phyloP scores from a whole-genome alignment of 2,329 filamentous ascomycete genomes.

The Microdochium trichocladiopsis region DNA sequence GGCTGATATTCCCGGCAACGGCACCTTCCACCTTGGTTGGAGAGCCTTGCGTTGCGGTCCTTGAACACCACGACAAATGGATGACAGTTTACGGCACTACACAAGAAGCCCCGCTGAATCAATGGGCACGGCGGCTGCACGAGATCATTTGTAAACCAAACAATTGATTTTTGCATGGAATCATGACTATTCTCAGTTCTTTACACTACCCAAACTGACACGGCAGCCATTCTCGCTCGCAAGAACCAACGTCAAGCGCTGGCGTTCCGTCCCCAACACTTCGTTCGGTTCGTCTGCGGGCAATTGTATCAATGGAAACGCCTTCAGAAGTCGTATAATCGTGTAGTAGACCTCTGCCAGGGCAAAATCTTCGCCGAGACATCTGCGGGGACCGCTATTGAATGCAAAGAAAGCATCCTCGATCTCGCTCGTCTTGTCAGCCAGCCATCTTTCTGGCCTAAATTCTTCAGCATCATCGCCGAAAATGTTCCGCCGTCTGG shows the following conservation, averaged over 20 bases:
- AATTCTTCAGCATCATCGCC: constrained; percentile 2
- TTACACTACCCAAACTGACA: neutral
- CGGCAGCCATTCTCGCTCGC: neutral
- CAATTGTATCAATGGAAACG: neutral
- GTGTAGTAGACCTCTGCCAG: constrained; percentile 1
- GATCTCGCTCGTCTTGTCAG: neutral
- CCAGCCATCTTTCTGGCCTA: constrained; percentile 3
- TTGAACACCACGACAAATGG: too few relatives aligned
- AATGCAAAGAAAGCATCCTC: constrained; percentile 2
- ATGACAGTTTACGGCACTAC: too few relatives aligned
- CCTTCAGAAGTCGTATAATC: neutral
- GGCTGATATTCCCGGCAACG: too few relatives aligned
- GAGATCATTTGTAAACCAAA: too few relatives aligned
- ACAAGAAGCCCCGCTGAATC: too few relatives aligned
- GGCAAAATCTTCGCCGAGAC: constrained; percentile 2
- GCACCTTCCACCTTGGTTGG: too few relatives aligned
- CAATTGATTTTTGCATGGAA: neutral
- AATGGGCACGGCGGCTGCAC: too few relatives aligned
- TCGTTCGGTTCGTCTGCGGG: neutral
- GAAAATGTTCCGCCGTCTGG: constrained; percentile 5
- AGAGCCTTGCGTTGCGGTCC: too few relatives aligned
- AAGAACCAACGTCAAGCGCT: neutral
- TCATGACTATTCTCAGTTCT: neutral
- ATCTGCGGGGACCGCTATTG: constrained; percentile 2
- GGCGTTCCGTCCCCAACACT: neutral